Conservation (phyloP, 192 early-diverging fungal species). For the Pilobolus umbonatus region DNA sequence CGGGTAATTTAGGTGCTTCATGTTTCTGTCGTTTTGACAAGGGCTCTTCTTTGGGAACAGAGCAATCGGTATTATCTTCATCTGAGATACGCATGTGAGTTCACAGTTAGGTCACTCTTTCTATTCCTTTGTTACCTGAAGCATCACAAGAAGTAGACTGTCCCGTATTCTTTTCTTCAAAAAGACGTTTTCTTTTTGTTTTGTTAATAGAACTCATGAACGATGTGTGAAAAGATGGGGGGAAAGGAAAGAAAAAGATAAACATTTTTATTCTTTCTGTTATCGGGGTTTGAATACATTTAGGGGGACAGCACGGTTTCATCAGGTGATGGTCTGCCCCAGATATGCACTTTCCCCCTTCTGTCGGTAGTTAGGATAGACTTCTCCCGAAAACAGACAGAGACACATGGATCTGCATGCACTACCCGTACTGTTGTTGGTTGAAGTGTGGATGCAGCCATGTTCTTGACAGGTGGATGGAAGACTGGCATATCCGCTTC, state of each 20-base stretch:
- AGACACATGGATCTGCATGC: conserved; percentile 26
- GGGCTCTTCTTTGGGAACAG: conserved; percentile 3
- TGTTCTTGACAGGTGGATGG: conserved; percentile 21
- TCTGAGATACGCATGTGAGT: neutral
- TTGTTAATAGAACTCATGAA: too few species aligned
- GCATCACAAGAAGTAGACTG: conserved; percentile 16
- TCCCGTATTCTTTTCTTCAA: neutral
- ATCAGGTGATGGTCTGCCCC: conserved; percentile 19
- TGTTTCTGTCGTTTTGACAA: conserved; percentile 12
- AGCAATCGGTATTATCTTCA: conserved; percentile 12
- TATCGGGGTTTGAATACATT: too few species aligned
- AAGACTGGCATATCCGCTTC: conserved; percentile 13
- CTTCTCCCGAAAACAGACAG: conserved; percentile 12
- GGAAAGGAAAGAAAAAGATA: neutral
- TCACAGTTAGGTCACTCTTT: neutral
- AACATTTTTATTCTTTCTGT: neutral
- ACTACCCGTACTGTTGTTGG: conserved; percentile 10
- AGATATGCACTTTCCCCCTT: conserved; percentile 24
- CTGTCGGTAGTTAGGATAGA: conserved; percentile 27
- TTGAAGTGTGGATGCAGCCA: conserved; percentile 18
- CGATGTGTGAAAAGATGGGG: too few species aligned
- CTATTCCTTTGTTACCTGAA: conserved; percentile 1
- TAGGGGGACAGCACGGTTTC: neutral
- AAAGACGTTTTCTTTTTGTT: conserved; percentile 3
- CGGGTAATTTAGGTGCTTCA: conserved; percentile 1